Conservation (phyloP, 1,139 yeast species). For the Saccharomyces hybrid region DNA sequence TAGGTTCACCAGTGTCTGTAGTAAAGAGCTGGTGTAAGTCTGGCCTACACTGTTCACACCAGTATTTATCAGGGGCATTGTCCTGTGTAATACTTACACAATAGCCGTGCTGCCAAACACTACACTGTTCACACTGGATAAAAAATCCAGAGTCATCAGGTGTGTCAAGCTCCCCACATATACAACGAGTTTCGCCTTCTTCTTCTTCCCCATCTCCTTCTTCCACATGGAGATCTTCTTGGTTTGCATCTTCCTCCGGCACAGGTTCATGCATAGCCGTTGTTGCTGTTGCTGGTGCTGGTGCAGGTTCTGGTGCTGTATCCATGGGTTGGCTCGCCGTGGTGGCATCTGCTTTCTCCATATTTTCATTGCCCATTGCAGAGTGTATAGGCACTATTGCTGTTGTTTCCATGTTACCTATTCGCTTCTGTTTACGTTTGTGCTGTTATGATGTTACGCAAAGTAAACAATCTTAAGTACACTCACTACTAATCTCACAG, state of each 20-base stretch:
- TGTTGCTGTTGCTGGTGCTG: background rate
- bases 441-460: background rate
- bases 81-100: conserved; percentile 63
- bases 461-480: background rate
- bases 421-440: background rate
- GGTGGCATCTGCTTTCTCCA: background rate
- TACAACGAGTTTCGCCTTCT: conserved; percentile 80
- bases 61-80: conserved; percentile 80
- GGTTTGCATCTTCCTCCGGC: background rate
- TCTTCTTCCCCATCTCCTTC: conserved; percentile 39
- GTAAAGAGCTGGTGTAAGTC: conserved; percentile 57
- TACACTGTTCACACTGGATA: conserved; percentile 80
- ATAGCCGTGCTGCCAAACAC: conserved; percentile 96
- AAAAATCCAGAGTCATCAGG: conserved; percentile 56
- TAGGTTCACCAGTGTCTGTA: conserved; percentile 34
- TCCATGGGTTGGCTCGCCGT: background rate
- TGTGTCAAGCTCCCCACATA: conserved; percentile 61
- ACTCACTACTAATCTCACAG: background rate
- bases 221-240: conserved; percentile 6
- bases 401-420: background rate
- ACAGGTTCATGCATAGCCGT: background rate
- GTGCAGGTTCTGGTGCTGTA: background rate
- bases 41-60: conserved; percentile 88
- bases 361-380: background rate
- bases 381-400: background rate